Conservation (phyloP, 2,329 filamentous ascomycete genomes). For the Phialophora expanda region DNA sequence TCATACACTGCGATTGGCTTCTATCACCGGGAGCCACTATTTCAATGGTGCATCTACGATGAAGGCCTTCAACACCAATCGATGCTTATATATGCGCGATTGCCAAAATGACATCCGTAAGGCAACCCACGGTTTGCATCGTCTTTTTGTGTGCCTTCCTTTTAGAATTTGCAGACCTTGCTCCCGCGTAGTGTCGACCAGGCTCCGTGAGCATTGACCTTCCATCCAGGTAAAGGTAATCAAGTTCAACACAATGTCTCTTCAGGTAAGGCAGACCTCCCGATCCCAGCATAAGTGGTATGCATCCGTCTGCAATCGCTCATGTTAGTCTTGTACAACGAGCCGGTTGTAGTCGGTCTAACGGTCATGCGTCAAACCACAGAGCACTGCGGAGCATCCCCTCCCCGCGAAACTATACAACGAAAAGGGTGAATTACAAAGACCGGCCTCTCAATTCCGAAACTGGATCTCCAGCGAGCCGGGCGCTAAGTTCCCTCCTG, state of each 20-base stretch:
- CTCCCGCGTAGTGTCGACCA: background rate
- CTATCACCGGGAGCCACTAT: background rate
- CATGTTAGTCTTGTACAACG: no score
- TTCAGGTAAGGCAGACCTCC: conserved; percentile 7
- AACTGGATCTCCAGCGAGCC: conserved; percentile 74
- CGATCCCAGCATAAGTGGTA: background rate
- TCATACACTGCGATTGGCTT: background rate
- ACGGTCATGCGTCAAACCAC: background rate
- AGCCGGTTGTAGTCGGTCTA: background rate
- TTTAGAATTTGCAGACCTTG: background rate
- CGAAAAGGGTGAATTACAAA: conserved; percentile 90
- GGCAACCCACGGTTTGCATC: background rate
- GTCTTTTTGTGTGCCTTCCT: background rate
- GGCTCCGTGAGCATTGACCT: background rate
- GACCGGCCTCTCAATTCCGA: conserved; percentile 80
- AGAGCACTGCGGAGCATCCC: conserved; percentile 74
- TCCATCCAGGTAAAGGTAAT: background rate
- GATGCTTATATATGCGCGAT: background rate
- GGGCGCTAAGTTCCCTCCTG: conserved; percentile 76
- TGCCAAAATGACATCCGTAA: background rate
- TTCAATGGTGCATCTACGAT: background rate
- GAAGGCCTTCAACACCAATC: background rate
- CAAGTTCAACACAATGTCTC: conserved; percentile 6
- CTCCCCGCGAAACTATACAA: conserved; percentile 62
- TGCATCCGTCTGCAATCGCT: background rate